Evolutionary conservation across 139 green algal genomes (phyloP).

Genomic region (Ostreobium quekettii): DNA sequence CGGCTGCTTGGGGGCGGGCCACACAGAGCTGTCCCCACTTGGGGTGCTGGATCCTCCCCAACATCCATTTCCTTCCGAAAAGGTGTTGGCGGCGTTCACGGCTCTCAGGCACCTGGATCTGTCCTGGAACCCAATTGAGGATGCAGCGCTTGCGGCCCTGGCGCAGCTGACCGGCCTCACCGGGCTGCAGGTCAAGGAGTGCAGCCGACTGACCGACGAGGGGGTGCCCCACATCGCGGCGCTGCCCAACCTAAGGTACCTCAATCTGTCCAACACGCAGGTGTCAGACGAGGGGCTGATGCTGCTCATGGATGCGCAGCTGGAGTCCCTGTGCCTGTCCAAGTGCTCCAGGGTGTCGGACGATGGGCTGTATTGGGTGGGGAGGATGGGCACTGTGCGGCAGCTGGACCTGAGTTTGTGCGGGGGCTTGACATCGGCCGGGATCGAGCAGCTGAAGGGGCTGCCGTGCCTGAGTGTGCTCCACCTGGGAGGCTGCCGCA

Average conservation of each 20-base stretch:
- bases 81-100: background rate
- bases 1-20: background rate
- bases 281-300: conserved; percentile 7
- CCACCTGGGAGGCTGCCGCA: conserved; percentile 1
- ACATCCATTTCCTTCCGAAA: background rate
- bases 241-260: background rate
- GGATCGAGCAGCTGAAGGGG: background rate
- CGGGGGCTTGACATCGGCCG: background rate
- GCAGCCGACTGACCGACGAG: background rate
- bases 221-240: background rate
- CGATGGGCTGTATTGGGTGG: conserved; percentile 6
- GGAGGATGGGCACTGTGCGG: background rate
- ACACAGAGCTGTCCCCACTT: background rate
- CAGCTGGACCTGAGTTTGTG: background rate
- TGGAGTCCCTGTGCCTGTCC: background rate
- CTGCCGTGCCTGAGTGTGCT: background rate
- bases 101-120: background rate
- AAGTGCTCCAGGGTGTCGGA: conserved; percentile 2
- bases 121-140: background rate
- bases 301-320: background rate
- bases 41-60: background rate
- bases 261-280: background rate
- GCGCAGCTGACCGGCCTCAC: background rate
- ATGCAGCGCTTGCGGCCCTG: background rate
- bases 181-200: background rate